Percentiles rank a stretch among this genome's conserved stretches.
These are phyloP conservation scores for Didymella lethalis DNA, from an alignment of 2,329 filamentous ascomycete genomes.

Conservation along the genomic window DNA sequence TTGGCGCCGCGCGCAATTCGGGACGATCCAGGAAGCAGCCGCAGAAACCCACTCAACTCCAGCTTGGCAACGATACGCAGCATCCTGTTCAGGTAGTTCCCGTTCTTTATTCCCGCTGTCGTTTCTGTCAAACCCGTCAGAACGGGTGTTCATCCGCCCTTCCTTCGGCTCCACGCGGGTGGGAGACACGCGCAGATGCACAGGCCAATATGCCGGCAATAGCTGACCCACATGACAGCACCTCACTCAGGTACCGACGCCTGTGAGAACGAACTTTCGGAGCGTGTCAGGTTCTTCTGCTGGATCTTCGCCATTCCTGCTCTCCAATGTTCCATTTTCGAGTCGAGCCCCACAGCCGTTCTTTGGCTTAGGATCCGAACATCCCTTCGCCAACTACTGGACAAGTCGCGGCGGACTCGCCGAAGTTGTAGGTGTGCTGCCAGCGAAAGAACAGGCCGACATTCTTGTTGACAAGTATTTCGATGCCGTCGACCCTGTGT, in stretches of 20 bases:
- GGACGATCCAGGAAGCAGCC: constrained; percentile 40
- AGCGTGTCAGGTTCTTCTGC: constrained; percentile 50
- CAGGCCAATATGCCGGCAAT: constrained; percentile 12
- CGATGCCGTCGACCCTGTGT: constrained; percentile 76
- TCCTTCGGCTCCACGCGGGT: constrained; percentile 11
- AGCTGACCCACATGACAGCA: constrained; percentile 29
- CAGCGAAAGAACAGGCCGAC: constrained; percentile 78
- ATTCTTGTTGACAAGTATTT: constrained; percentile 67
- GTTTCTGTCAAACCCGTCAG: constrained; percentile 19
- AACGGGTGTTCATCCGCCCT: constrained; percentile 25
- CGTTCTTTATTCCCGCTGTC: constrained; percentile 26
- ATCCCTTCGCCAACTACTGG: constrained; percentile 86
- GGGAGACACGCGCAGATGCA: constrained; percentile 7
- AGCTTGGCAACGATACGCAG: constrained; percentile 36
- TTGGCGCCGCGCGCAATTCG: constrained; percentile 37
- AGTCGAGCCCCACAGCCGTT: constrained; percentile 76
- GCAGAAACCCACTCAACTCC: constrained; percentile 34
- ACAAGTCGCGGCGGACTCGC: constrained; percentile 77
- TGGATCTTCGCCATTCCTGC: constrained; percentile 61
- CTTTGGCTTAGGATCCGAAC: constrained; percentile 80
- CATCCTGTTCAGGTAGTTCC: constrained; percentile 41
- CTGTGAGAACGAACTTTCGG: constrained; percentile 41
- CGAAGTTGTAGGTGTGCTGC: constrained; percentile 78
- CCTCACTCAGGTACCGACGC: constrained; percentile 37
- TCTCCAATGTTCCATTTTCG: constrained; percentile 78